These are phyloP conservation scores for Brettanomyces custersianus DNA, from an alignment of 805 yeast species.

Conservation along the genomic window DNA sequence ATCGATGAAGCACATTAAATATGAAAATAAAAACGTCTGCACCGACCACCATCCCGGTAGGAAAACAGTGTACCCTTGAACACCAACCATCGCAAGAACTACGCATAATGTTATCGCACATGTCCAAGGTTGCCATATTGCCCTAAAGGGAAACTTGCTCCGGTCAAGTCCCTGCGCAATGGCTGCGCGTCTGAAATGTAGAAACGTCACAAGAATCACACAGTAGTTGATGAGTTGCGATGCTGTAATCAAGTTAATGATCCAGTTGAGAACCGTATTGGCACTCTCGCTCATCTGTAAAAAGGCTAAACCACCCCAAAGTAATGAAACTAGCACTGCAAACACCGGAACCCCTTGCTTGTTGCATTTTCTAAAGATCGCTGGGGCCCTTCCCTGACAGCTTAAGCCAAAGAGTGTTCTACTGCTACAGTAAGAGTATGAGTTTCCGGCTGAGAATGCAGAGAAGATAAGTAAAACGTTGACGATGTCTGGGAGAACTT, in stretches of 20 bases:
- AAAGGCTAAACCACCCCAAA: conserved; percentile 62
- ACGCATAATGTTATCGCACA: conserved; percentile 13
- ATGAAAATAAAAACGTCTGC: conserved; percentile 55
- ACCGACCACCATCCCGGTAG: conserved; percentile 56
- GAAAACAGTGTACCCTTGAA: conserved; percentile 43
- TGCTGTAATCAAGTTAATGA: conserved; percentile 60
- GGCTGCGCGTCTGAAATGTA: conserved; percentile 54
- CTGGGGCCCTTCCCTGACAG: conserved; percentile 63
- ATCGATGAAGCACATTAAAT: conserved; percentile 59
- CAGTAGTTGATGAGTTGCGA: conserved; percentile 59
- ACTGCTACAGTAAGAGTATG: conserved; percentile 65
- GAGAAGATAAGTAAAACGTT: conserved; percentile 67
- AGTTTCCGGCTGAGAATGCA: conserved; percentile 77
- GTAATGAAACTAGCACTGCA: conserved; percentile 41
- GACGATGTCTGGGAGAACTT: conserved; percentile 61
- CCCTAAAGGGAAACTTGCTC: conserved; percentile 36
- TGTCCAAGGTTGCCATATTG: conserved; percentile 30
- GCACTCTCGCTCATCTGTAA: conserved; percentile 55
- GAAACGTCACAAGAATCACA: conserved; percentile 46
- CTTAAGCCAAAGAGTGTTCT: conserved; percentile 63
- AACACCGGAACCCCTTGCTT: conserved; percentile 68
- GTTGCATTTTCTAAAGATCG: conserved; percentile 51
- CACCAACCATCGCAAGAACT: conserved; percentile 29
- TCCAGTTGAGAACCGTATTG: conserved; percentile 62
- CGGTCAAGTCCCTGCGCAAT: conserved; percentile 42